A percentile compares a stretch with the other conserved stretches of the same genome.
These are phyloP conservation scores for Candida chilensis DNA, from an alignment of 805 yeast genomes.

Conservation along the genomic window DNA sequence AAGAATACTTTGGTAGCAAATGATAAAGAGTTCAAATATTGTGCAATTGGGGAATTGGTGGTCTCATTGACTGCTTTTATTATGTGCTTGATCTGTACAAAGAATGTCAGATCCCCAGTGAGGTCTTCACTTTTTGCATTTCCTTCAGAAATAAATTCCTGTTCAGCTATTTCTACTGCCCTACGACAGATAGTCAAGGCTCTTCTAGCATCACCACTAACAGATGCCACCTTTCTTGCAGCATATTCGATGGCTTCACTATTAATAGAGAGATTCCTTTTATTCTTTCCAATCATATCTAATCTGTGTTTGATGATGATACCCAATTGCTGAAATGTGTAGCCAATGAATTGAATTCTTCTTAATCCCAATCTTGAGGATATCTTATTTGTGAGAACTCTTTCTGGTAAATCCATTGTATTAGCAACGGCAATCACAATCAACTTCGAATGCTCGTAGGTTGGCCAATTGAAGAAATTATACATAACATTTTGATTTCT, in stretches of 20 bases:
- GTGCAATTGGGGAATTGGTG: conserved; percentile 61
- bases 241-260: conserved; percentile 86
- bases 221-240: conserved; percentile 89
- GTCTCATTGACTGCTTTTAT: conserved; percentile 75
- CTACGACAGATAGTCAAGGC: conserved; percentile 82
- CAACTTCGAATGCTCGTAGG: conserved; percentile 66
- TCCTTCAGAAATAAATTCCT: conserved; percentile 30
- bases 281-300: conserved; percentile 26
- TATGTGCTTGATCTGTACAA: conserved; percentile 66
- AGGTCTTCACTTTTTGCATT: conserved; percentile 9
- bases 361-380: conserved; percentile 86
- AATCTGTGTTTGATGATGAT: conserved; percentile 68
- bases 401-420: conserved; percentile 94
- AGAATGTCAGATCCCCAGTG: conserved; percentile 30
- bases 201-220: conserved; percentile 94
- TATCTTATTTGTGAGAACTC: conserved; percentile 77
- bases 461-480: conserved; percentile 97
- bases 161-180: conserved; percentile 83
- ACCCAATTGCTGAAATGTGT: conserved; percentile 69
- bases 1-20: conserved; percentile 65
- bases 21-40: conserved; percentile 50
- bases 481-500: conserved; percentile 81
- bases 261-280: conserved; percentile 35
- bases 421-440: conserved; percentile 92
- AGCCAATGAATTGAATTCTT: conserved; percentile 83